Evolutionary conservation across 2,329 filamentous ascomycete genomes (phyloP), one percentile per base, ranked within the genome.

Genomic region (Chrysosporium keratinophilum): DNA sequence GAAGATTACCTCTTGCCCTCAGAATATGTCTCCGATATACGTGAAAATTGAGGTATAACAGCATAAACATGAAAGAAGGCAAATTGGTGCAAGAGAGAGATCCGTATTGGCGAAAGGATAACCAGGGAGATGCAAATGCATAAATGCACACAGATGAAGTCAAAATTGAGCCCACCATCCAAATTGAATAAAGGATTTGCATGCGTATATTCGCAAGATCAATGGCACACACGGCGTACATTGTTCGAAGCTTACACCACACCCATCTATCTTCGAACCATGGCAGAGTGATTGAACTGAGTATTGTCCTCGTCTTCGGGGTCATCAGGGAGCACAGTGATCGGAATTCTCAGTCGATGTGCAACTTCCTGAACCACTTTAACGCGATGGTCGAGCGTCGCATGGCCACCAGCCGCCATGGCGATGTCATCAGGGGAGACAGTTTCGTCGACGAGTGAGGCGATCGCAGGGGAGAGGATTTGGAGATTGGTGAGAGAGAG

Each of bases 361-460:
- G 55, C 55, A 20, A 57, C 48, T 46, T 57, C 55, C 47, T 57
- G 31, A 23, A 57, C 41, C 11, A 57, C 42, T 34, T 45, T 43
- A 9, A 57, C 39, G n/a, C 55, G 51, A 44, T 57, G 52, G 20
- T 57, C 52, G 15, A 57, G 55, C 1, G 55, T 57, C 11, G 55
- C 55, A 39, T 48, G 46, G 33, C 55, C 55, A n/a, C 55, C 55
- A 19, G 55, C 55, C n/a, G 53, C 51, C 28, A 43, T 41, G 12
- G 47, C 33, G 12, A 57, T 52, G 17, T 57, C 55, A 37, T 57
- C 55, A 3, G 40, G 11, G 37, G 55, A 54, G 42, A 57, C 39
- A 6, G 55, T 43, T 44, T 54, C 42, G n/a, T 57, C 55, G 12
- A 54, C 52, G 28, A 57, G 46, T 11, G 55, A 54, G 2, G 47